Evolutionary conservation across 2,329 filamentous ascomycete genomes (phyloP), one percentile per base, ranked within the genome.

Genomic region (Dryadomyces sulphureus): DNA sequence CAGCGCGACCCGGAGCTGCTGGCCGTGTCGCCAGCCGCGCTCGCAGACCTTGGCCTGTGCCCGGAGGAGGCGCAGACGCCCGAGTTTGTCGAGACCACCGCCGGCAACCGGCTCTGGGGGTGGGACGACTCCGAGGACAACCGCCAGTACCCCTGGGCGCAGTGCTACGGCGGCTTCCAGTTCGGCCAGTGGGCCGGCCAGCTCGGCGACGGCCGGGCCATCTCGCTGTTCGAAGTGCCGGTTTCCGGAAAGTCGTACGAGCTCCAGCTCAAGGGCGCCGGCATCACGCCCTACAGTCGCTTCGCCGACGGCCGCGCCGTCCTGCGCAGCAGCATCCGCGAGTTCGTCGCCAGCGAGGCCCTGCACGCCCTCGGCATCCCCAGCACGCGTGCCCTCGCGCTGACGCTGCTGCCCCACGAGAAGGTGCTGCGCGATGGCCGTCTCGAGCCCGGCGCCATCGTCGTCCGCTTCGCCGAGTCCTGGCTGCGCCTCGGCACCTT

Each of bases 261-360:
- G 62, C 61, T 96, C 38, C 92, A 96, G 62, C 70, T 98, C 50
- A 98, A 98, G 62, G 92, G 92, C 21, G 92, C 92, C 16, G 92
- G 92, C 5, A 68, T 82, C 56, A 98, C 92, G 4, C 92, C 92
- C 0, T 98, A 98, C 65, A 94, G 86, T 35, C 81, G 92, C 4
- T 98, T 98, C 54, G 92, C 92, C 21, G 92, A 98, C 60, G 92
- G 92, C 25, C 90, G 92, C 60, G 92, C 92, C 1, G 92, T 98
- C 3, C 67, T 98, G 44, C 72, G 92, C 50, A 94, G 86, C 24
- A 94, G 87, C 57, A 94, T 98, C 54, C 76, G 92, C 50, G 92
- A 98, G 65, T 98, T 92, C 55, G 69, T 98, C 38, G 89, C 94
- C 19, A 93, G 84, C 42, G 92, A 98, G 67, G 79, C 81, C 22